These are phyloP conservation scores for Glycyrrhiza uralensis DNA, from an alignment of 306 rosid species.

Conservation along the genomic window DNA sequence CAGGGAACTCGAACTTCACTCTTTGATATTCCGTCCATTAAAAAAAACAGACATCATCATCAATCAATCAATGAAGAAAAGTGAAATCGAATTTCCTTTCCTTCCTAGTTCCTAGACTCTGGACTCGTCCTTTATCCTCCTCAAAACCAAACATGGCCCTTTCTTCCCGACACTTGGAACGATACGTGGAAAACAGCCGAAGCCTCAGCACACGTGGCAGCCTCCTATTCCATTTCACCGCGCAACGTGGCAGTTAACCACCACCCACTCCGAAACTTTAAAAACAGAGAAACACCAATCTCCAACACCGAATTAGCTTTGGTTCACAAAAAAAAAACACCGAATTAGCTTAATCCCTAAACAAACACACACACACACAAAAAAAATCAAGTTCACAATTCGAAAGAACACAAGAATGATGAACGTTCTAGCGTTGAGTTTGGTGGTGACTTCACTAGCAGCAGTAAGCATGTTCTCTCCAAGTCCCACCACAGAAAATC, in stretches of 20 bases:
- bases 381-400: background rate
- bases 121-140: background rate
- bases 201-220: background rate
- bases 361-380: too few relatives aligned
- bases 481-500: conserved; percentile 33
- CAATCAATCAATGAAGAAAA: too few relatives aligned
- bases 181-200: conserved; percentile 18
- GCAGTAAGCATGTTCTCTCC: conserved; percentile 62
- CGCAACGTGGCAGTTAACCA: conserved; percentile 25
- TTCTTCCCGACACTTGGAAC: background rate
- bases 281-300: background rate
- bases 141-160: background rate
- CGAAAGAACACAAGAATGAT: conserved; percentile 41
- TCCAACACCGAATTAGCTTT: background rate
- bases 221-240: background rate
- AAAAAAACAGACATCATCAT: too few relatives aligned
- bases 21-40: too few relatives aligned
- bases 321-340: background rate
- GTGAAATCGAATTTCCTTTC: background rate
- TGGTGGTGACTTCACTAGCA: conserved; percentile 50
- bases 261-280: background rate
- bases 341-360: background rate
- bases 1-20: too few relatives aligned
- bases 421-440: conserved; percentile 51
- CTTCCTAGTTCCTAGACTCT: background rate